Evolutionary conservation across 2,329 filamentous ascomycete genomes (phyloP).

Genomic region (Microsporum audouinii): DNA sequence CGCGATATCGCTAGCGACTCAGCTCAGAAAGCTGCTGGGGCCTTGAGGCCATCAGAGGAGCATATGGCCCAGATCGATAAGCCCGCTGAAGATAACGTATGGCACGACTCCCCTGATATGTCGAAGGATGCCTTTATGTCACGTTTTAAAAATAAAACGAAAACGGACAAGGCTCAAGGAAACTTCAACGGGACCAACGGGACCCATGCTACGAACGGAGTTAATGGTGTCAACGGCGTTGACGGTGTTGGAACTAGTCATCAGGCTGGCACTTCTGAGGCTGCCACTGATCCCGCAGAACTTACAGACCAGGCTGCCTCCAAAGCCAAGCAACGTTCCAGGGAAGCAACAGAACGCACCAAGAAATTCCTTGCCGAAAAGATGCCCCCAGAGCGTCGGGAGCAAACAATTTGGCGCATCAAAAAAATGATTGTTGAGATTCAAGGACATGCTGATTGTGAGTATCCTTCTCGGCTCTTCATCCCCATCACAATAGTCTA

Average conservation of each 20-base stretch:
- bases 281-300: conserved; percentile 23
- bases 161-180: conserved; percentile 29
- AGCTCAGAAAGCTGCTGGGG: conserved; percentile 63
- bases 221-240: conserved; percentile 32
- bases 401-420: conserved; percentile 80
- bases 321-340: conserved; percentile 37
- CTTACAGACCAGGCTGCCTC: conserved; percentile 30
- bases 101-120: conserved; percentile 77
- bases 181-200: background rate
- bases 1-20: conserved; percentile 89
- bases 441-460: conserved; percentile 84
- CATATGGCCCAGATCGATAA: conserved; percentile 63
- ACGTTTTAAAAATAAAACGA: conserved; percentile 44
- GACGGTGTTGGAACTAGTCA: conserved; percentile 28
- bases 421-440: conserved; percentile 98
- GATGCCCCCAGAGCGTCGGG: conserved; percentile 82
- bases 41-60: conserved; percentile 67
- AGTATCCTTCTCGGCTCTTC: conserved; percentile 20
- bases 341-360: conserved; percentile 35
- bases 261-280: conserved; percentile 18
- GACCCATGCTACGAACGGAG: background rate
- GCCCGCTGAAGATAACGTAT: conserved; percentile 83
- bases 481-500: background rate
- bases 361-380: conserved; percentile 73
- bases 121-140: conserved; percentile 58